Evolutionary conservation across 148 eudicot species (phyloP).

Genomic region (Nepenthes gracilis): DNA sequence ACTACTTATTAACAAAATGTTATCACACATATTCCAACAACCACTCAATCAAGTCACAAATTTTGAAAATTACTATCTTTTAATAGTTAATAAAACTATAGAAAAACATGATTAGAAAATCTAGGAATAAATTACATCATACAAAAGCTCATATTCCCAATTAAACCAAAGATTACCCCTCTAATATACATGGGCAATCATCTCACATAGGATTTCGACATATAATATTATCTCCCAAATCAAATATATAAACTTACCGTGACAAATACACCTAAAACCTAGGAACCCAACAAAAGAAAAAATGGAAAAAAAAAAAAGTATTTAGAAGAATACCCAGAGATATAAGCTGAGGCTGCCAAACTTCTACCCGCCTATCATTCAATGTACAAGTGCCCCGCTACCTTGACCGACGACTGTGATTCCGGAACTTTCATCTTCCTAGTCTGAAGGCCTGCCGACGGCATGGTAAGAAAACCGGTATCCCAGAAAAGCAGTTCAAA

Average conservation of each 20-base stretch:
- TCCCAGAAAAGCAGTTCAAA: constrained; percentile 2
- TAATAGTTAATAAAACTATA: no score
- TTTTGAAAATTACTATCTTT: no score
- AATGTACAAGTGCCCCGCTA: constrained; percentile 18
- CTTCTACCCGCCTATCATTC: constrained; percentile 13
- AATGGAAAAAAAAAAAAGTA: constrained; percentile 7
- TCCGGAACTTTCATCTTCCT: constrained; percentile 10
- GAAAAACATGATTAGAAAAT: no score
- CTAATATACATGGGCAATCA: constrained; percentile 24
- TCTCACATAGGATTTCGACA: constrained; percentile 18
- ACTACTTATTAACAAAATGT: no score
- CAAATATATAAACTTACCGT: constrained; percentile 8
- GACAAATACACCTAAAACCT: constrained; percentile 12
- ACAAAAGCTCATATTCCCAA: no score
- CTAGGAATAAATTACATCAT: no score
- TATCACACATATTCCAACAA: no score
- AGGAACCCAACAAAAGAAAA: constrained; percentile 11
- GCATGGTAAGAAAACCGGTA: not conserved
- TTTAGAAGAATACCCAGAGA: constrained; percentile 13
- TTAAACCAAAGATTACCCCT: constrained; percentile 19
- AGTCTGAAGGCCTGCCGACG: constrained; percentile 10
- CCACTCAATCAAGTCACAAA: no score
- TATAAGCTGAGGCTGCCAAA: constrained; percentile 1
- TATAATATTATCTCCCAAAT: constrained; percentile 11
- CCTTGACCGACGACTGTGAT: not conserved